Evolutionary conservation across 176 grass and related monocot genomes (phyloP).

Genomic region (Elaeis guineensis): DNA sequence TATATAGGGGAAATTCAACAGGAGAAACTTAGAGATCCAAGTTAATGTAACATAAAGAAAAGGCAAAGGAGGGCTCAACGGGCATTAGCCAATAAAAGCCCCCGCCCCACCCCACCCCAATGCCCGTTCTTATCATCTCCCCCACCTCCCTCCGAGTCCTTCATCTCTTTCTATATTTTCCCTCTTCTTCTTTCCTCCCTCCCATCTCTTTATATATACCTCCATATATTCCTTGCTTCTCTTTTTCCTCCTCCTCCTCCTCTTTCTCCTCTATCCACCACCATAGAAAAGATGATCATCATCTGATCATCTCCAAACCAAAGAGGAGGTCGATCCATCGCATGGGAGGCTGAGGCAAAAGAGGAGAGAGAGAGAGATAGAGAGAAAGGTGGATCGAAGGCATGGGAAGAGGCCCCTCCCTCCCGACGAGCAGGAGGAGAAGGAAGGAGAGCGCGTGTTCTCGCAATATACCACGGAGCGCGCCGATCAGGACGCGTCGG

Average conservation of each 20-base stretch:
- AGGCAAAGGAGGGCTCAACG: too few species aligned
- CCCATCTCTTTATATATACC: background rate
- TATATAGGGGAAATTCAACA: too few species aligned
- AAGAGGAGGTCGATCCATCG: background rate
- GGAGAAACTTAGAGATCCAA: too few species aligned
- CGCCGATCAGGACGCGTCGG: slow-evolving; percentile 47
- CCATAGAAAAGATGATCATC: background rate
- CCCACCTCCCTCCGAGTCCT: too few species aligned
- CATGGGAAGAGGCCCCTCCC: slow-evolving; percentile 90
- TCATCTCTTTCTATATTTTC: too few species aligned
- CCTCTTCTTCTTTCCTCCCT: background rate
- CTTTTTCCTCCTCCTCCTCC: background rate
- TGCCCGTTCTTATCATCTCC: slow-evolving; percentile 21
- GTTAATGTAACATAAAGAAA: too few species aligned
- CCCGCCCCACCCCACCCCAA: background rate
- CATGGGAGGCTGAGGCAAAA: background rate
- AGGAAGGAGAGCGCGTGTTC: slow-evolving; percentile 22
- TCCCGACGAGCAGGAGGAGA: slow-evolving; percentile 29
- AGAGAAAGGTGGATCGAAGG: slow-evolving; percentile 65
- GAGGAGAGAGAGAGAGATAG: too few species aligned
- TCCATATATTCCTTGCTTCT: background rate
- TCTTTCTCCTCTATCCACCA: background rate
- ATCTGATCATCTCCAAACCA: background rate
- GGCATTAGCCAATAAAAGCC: too few species aligned
- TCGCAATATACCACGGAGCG: slow-evolving; percentile 31